These are phyloP conservation scores for Chloris gayana DNA, from an alignment of 176 grass and related monocot species.

Conservation along the genomic window DNA sequence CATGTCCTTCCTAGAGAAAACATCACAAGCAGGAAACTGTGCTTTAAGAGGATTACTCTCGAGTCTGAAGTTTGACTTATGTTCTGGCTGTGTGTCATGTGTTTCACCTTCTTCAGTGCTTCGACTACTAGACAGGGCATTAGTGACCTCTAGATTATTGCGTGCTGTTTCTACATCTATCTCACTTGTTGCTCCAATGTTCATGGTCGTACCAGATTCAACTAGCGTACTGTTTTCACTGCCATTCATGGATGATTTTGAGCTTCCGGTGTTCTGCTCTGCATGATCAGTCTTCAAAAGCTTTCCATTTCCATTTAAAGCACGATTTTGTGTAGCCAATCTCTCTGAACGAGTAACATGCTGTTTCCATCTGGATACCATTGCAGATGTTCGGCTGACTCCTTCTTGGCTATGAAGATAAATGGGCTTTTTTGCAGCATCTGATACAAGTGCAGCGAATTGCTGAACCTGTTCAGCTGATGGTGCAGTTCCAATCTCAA, in stretches of 20 bases:
- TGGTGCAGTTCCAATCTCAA: slow-evolving; percentile 82
- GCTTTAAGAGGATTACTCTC: slow-evolving; percentile 69
- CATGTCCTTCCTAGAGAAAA: slow-evolving; percentile 93
- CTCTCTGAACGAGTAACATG: slow-evolving; percentile 64
- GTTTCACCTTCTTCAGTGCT: slow-evolving; percentile 43
- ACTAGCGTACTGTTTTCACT: slow-evolving; percentile 38
- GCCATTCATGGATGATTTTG: slow-evolving; percentile 31
- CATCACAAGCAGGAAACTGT: slow-evolving; percentile 85
- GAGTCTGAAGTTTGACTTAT: slow-evolving; percentile 48
- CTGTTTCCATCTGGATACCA: slow-evolving; percentile 98
- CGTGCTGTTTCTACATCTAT: slow-evolving; percentile 46
- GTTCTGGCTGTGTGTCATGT: slow-evolving; percentile 38
- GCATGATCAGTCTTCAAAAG: slow-evolving; percentile 39
- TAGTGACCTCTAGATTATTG: slow-evolving; percentile 54
- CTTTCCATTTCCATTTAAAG: slow-evolving; percentile 57
- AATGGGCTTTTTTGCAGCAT: slow-evolving; percentile 63
- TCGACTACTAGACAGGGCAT: slow-evolving; percentile 39
- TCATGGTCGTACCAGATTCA: slow-evolving; percentile 40
- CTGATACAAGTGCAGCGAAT: slow-evolving; percentile 77
- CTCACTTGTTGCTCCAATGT: slow-evolving; percentile 30
- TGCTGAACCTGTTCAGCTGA: slow-evolving; percentile 73
- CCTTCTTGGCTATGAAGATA: slow-evolving; percentile 97
- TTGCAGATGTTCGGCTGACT: slow-evolving; percentile 79
- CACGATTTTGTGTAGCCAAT: slow-evolving; percentile 38
- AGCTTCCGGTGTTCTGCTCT: slow-evolving; percentile 29